Evolutionary conservation across 2,329 filamentous ascomycete genomes (phyloP).

Genomic region (Cladosporium cucumerinum): DNA sequence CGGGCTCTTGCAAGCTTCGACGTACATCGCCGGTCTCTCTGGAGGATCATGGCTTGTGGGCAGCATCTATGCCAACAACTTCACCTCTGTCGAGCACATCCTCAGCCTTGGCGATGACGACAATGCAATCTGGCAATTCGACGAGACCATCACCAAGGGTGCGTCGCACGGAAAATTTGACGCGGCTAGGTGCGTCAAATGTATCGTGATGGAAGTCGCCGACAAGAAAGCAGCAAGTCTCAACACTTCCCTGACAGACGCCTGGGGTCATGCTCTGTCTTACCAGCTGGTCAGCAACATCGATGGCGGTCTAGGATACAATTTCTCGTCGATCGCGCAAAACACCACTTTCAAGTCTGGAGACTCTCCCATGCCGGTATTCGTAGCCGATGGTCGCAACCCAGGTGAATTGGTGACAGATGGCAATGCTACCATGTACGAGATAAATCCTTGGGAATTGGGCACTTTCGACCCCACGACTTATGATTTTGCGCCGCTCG

Average conservation of each 20-base stretch:
- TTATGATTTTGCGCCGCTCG: constrained; percentile 66
- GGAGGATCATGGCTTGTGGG: constrained; percentile 83
- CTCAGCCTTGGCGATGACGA: constrained; percentile 40
- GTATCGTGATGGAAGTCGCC: constrained; percentile 56
- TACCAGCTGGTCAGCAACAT: constrained; percentile 78
- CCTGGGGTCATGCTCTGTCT: constrained; percentile 77
- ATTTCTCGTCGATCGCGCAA: constrained; percentile 74
- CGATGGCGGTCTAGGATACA: constrained; percentile 71
- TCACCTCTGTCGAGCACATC: constrained; percentile 63
- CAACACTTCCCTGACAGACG: constrained; percentile 75
- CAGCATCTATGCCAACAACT: constrained; percentile 76
- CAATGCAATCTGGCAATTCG: constrained; percentile 60
- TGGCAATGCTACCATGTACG: constrained; percentile 70
- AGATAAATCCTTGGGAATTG: constrained; percentile 77
- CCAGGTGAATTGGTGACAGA: constrained; percentile 61
- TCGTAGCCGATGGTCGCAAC: constrained; percentile 67
- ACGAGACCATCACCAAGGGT: constrained; percentile 58
- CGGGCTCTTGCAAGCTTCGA: constrained; percentile 75
- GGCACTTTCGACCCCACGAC: constrained; percentile 72
- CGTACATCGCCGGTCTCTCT: constrained; percentile 76
- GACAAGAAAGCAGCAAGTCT: constrained; percentile 63
- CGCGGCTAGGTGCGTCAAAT: constrained; percentile 60
- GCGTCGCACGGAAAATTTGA: constrained; percentile 55
- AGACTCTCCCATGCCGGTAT: constrained; percentile 66
- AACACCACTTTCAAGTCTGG: constrained; percentile 61